Conservation (phyloP, 345 rosid species). For the Citrus inodora region DNA sequence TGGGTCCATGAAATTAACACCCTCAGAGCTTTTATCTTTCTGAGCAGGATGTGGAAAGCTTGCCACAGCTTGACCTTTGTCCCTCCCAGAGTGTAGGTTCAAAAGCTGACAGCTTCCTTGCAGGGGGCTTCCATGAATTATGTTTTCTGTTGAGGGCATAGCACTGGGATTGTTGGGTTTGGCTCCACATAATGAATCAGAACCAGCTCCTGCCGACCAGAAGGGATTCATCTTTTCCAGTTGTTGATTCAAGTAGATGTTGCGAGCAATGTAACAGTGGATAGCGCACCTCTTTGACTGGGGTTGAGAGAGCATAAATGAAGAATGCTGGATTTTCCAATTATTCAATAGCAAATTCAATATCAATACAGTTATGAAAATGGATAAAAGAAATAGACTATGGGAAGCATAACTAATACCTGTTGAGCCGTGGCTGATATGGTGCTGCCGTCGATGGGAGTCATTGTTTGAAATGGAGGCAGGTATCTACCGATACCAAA, state of each 20-base stretch:
- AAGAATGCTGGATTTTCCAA: constrained; percentile 25
- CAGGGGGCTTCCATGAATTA: constrained; percentile 24
- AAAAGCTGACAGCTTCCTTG: constrained; percentile 29
- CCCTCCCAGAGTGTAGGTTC: constrained; percentile 34
- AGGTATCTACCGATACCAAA: constrained; percentile 25
- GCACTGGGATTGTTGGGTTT: constrained; percentile 23
- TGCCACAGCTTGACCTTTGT: constrained; percentile 16
- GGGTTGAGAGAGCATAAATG: constrained; percentile 34
- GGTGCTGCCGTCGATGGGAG: constrained; percentile 29
- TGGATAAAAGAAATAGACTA: neutral
- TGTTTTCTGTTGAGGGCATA: constrained; percentile 16
- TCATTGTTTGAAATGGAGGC: constrained; percentile 29
- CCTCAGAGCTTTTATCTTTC: constrained; percentile 36
- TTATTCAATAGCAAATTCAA: constrained; percentile 11
- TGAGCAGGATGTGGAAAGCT: constrained; percentile 14
- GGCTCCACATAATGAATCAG: constrained; percentile 24
- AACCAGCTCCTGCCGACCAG: constrained; percentile 35
- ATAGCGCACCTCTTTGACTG: constrained; percentile 54
- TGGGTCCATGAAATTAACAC: constrained; percentile 13
- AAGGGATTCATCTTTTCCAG: constrained; percentile 33
- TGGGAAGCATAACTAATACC: constrained; percentile 21
- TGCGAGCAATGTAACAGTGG: constrained; percentile 54
- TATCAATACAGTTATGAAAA: neutral
- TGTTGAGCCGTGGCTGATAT: constrained; percentile 27
- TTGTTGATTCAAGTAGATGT: constrained; percentile 51